A percentile compares a stretch with the other conserved stretches of the same genome.
Conservation (phyloP, 1,284 basidiomycete genomes). For the Ganoderma lingzhi region DNA sequence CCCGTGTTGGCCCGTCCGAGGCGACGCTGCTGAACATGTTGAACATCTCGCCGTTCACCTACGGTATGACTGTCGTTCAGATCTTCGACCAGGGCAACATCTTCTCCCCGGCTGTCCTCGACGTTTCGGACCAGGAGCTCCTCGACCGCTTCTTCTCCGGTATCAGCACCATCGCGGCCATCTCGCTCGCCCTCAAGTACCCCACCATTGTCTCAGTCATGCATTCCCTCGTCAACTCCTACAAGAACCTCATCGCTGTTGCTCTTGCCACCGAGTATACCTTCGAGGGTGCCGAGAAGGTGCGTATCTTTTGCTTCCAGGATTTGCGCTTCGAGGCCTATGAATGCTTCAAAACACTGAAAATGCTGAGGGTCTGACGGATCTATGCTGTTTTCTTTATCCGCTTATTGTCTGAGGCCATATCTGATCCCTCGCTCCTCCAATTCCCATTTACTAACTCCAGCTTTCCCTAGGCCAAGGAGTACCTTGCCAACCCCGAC, state of each 20-base stretch:
- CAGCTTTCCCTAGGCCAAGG: constrained; percentile 77
- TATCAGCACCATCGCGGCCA: constrained; percentile 95
- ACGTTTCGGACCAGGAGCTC: constrained; percentile 92
- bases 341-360: constrained; percentile 71
- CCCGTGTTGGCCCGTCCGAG: constrained; percentile 96
- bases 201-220: constrained; percentile 94
- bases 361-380: constrained; percentile 76
- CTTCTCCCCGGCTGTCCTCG: constrained; percentile 93
- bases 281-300: constrained; percentile 95
- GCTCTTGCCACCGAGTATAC: constrained; percentile 94
- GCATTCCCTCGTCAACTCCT: constrained; percentile 97
- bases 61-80: constrained; percentile 97
- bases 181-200: constrained; percentile 96
- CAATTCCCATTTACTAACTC: constrained; percentile 39
- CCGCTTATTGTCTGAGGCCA: constrained; percentile 43
- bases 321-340: constrained; percentile 35
- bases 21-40: constrained; percentile 99
- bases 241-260: constrained; percentile 97
- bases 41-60: constrained; percentile 98
- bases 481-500: constrained; percentile 96
- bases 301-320: constrained; percentile 47
- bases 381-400: constrained; percentile 51
- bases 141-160: constrained; percentile 91
- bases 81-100: constrained; percentile 93
- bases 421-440: constrained; percentile 28